These are phyloP conservation scores for Komagataella populi DNA, from an alignment of 805 yeast species.

Conservation along the genomic window DNA sequence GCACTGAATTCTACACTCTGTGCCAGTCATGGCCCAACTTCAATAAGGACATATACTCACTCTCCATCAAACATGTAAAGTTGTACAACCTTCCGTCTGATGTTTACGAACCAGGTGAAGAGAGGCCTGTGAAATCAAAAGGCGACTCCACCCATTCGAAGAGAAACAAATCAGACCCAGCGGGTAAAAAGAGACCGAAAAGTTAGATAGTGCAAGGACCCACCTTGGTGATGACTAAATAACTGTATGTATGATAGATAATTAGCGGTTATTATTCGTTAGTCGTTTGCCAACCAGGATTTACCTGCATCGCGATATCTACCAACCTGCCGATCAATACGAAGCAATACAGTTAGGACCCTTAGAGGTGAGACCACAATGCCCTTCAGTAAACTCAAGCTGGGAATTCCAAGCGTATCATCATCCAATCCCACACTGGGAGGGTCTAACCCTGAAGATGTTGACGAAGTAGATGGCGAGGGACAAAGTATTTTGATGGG, in stretches of 20 bases:
- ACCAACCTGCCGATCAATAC: background rate
- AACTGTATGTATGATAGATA: background rate
- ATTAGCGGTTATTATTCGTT: background rate
- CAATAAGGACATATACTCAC: slow-evolving; percentile 42
- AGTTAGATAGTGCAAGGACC: background rate
- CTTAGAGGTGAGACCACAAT: background rate
- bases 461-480: slow-evolving; percentile 86
- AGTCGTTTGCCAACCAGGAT: background rate
- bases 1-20: slow-evolving; percentile 73
- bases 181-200: background rate
- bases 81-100: slow-evolving; percentile 72
- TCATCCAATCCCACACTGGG: background rate
- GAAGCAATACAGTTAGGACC: background rate
- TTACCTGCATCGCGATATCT: background rate
- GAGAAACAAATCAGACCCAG: slow-evolving; percentile 11
- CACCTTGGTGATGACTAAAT: no score
- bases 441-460: slow-evolving; percentile 38
- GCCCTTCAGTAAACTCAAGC: background rate
- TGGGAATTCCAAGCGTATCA: background rate
- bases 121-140: slow-evolving; percentile 49
- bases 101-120: slow-evolving; percentile 72
- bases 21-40: slow-evolving; percentile 66
- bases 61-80: slow-evolving; percentile 63
- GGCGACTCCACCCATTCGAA: slow-evolving; percentile 12
- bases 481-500: slow-evolving; percentile 80